Percentiles rank a stretch among this genome's conserved stretches.
Evolutionary conservation across 2,329 filamentous ascomycete genomes (phyloP).

Genomic region (Calonectria naviculata): DNA sequence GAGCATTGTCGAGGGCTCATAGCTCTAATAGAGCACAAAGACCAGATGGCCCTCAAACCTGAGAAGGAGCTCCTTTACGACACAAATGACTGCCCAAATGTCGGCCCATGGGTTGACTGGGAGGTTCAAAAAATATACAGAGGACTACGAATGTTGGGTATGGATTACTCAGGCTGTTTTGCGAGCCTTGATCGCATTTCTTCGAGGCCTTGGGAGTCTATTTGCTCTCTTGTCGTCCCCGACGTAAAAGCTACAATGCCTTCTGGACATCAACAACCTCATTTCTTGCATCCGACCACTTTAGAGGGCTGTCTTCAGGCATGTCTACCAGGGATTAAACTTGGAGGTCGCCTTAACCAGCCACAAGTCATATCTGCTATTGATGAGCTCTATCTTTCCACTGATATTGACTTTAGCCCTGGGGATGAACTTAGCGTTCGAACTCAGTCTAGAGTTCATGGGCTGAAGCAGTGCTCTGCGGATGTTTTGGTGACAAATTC

Average conservation of each 20-base stretch:
- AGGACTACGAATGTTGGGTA: not conserved
- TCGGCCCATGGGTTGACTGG: not conserved
- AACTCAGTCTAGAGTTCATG: not conserved
- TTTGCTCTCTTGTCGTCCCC: not conserved
- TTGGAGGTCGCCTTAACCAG: not conserved
- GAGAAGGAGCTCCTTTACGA: not conserved
- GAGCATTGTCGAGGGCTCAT: not conserved
- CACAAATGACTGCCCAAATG: not conserved
- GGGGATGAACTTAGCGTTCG: not conserved
- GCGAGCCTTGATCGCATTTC: not conserved
- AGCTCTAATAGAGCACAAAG: not conserved
- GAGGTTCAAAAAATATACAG: not conserved
- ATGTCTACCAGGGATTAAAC: not conserved
- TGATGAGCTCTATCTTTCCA: not conserved
- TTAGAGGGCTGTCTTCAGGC: not conserved
- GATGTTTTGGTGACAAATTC: not conserved
- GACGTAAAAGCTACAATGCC: not conserved
- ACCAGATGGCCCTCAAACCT: not conserved
- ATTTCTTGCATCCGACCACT: not conserved
- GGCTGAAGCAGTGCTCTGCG: not conserved
- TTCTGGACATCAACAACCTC: not conserved
- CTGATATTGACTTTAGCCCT: not conserved
- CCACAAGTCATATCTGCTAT: not conserved
- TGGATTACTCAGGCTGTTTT: not conserved
- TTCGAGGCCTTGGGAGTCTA: not conserved